Conservation (phyloP, 495 filamentous ascomycete genomes). For the Jackrogersella minutella region DNA sequence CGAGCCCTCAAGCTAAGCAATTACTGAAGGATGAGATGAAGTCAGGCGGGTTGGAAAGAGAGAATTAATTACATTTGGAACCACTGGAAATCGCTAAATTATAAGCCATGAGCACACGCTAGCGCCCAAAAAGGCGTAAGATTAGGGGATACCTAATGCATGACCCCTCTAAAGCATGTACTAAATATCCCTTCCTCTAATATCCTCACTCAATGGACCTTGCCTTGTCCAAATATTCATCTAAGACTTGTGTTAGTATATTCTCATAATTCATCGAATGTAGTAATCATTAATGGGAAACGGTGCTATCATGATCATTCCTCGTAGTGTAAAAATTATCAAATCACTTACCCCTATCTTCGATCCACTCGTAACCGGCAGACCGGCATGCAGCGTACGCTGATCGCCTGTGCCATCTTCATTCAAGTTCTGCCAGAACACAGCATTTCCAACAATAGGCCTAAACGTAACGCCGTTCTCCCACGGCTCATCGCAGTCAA, state of each 20-base stretch:
- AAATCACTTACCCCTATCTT: slow-evolving; percentile 65
- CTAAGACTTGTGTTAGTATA: slow-evolving; percentile 16
- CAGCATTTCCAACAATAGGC: slow-evolving; percentile 72
- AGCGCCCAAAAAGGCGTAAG: neutral
- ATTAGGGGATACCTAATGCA: no score
- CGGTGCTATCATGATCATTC: no score
- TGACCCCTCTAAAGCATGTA: neutral
- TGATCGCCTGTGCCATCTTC: slow-evolving; percentile 65
- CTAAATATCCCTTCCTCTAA: slow-evolving; percentile 46
- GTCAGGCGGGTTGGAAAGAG: no score
- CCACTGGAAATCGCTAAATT: neutral
- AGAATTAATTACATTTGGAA: no score
- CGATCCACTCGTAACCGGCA: slow-evolving; percentile 70
- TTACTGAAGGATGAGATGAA: no score
- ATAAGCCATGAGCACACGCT: neutral
- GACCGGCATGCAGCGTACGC: slow-evolving; percentile 73
- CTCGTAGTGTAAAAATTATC: neutral
- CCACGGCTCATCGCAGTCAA: slow-evolving; percentile 64
- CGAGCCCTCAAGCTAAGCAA: no score
- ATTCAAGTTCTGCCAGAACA: slow-evolving; percentile 79
- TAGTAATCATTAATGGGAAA: neutral
- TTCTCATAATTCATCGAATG: neutral
- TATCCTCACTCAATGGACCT: slow-evolving; percentile 45
- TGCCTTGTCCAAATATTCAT: slow-evolving; percentile 79
- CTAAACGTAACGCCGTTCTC: slow-evolving; percentile 71